Evolutionary conservation across 78 protist genomes (phyloP).

Genomic region (Polysphondylium violaceum): DNA sequence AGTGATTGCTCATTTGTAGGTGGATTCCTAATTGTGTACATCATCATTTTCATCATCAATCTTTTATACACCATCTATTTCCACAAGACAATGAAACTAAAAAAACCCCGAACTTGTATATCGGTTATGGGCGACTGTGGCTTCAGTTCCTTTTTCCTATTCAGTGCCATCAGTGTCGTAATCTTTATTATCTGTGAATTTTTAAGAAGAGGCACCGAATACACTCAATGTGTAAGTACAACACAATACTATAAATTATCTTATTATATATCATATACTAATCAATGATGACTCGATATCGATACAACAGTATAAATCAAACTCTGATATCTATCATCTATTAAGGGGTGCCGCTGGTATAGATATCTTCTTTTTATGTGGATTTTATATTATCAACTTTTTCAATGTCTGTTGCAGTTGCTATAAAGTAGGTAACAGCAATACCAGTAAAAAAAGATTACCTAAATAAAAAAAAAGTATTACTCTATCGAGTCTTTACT

Average conservation of each 20-base stretch:
- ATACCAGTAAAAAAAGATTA: too few species aligned
- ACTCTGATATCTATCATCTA: slow-evolving; percentile 15
- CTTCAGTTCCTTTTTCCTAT: slow-evolving; percentile 43
- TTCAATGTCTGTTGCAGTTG: slow-evolving; percentile 45
- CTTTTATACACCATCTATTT: slow-evolving; percentile 27
- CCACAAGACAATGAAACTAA: slow-evolving; percentile 30
- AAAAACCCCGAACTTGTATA: slow-evolving; percentile 19
- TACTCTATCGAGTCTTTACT: too few species aligned
- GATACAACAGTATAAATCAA: slow-evolving; percentile 36
- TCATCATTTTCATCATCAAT: slow-evolving; percentile 34
- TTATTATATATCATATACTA: neutral
- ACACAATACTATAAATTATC: neutral
- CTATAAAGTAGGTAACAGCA: neutral
- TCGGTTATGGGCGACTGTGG: slow-evolving; percentile 33
- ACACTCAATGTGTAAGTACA: slow-evolving; percentile 49
- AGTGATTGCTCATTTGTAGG: slow-evolving; percentile 35
- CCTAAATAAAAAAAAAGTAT: too few species aligned
- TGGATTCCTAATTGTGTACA: slow-evolving; percentile 26
- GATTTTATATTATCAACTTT: slow-evolving; percentile 39
- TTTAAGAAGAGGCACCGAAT: slow-evolving; percentile 59
- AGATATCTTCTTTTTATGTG: slow-evolving; percentile 64
- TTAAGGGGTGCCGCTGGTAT: slow-evolving; percentile 59
- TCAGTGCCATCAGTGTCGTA: slow-evolving; percentile 13
- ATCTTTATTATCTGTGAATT: slow-evolving; percentile 55
- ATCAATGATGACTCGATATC: neutral